phyloP scores from a whole-genome alignment of 768 basidiomycete species.

The Galerina sulciceps region DNA sequence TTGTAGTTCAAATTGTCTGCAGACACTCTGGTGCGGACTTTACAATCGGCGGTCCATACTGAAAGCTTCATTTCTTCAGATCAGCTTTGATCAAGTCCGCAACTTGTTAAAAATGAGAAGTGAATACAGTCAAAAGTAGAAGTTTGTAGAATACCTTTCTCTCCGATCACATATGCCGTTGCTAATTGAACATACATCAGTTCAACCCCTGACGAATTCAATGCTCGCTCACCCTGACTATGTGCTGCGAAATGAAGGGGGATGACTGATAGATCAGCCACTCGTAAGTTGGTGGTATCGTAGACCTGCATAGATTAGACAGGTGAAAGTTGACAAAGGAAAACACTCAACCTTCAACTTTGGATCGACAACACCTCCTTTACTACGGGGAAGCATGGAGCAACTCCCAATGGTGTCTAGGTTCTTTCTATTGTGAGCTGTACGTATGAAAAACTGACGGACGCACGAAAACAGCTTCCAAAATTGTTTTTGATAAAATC shows the following conservation, averaged over 20 bases:
- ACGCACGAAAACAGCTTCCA: conserved; percentile 5
- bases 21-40: too few species aligned
- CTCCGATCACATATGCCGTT: conserved; percentile 12
- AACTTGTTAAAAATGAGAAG: not conserved
- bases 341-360: conserved; percentile 40
- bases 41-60: not conserved
- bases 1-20: too few species aligned
- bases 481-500: conserved; percentile 28
- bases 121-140: not conserved
- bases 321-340: too few species aligned
- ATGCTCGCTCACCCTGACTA: conserved; percentile 37
- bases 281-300: conserved; percentile 57
- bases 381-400: conserved; percentile 58
- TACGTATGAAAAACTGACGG: too few species aligned
- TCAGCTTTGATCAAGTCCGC: not conserved
- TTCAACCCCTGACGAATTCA: not conserved
- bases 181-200: not conserved
- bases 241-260: conserved; percentile 56
- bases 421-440: not conserved
- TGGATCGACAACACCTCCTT: conserved; percentile 57
- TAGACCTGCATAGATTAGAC: conserved; percentile 43
- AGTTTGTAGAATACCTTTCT: conserved; percentile 1
- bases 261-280: conserved; percentile 56
- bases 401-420: conserved; percentile 51
- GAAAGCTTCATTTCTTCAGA: not conserved